Conservation (phyloP, 176 grass and related monocot species). For the Triticum monococcum region DNA sequence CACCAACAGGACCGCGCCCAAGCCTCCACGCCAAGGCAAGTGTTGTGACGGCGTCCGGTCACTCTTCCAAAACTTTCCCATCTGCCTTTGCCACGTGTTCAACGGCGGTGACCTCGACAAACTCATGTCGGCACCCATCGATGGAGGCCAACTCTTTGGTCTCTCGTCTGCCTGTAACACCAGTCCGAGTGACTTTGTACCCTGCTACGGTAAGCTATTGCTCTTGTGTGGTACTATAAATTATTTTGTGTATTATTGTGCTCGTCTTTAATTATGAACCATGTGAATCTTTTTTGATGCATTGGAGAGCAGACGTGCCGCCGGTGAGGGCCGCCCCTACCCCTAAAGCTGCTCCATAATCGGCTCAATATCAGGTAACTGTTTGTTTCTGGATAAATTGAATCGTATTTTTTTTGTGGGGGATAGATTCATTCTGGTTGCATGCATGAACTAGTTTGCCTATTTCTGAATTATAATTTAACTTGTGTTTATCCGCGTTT, state of each 20-base stretch:
- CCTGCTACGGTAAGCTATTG: too few relatives aligned
- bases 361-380: too few relatives aligned
- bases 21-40: too few relatives aligned
- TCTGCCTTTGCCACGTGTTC: conserved; percentile 18
- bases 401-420: too few relatives aligned
- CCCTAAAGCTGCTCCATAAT: background rate
- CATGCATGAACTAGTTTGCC: background rate
- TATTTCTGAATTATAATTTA: background rate
- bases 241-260: background rate
- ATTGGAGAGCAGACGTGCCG: background rate
- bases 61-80: background rate
- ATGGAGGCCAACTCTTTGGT: background rate
- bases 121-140: background rate
- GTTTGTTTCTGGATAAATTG: background rate
- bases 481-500: background rate
- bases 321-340: background rate
- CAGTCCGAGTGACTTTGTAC: too few relatives aligned
- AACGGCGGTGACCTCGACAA: background rate
- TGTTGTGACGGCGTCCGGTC: too few relatives aligned
- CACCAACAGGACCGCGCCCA: too few relatives aligned
- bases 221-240: too few relatives aligned
- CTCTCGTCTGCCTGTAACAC: background rate
- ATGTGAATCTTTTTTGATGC: background rate
- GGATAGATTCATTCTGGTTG: background rate
- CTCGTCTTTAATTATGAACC: background rate